Percentiles rank a stretch among this genome's conserved stretches.
These are phyloP conservation scores for Euphorbia tirucalli DNA, from an alignment of 345 rosid genomes.

Conservation along the genomic window DNA sequence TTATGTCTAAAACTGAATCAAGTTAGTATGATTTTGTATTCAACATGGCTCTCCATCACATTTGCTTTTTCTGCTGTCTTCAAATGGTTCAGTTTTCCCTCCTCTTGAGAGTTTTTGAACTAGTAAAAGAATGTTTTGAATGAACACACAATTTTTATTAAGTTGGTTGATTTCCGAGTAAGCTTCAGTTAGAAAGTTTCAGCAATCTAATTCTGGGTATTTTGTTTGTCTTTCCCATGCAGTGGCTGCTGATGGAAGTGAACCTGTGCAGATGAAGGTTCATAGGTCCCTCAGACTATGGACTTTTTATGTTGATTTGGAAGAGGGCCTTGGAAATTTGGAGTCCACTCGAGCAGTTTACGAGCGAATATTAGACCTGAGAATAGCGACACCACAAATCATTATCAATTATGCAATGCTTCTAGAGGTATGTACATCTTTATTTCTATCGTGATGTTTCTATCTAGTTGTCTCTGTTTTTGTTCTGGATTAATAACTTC, in stretches of 20 bases:
- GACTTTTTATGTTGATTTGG: slow-evolving; percentile 91
- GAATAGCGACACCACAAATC: slow-evolving; percentile 97
- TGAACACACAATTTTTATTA: background rate
- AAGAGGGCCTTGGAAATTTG: slow-evolving; percentile 87
- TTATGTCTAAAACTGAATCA: background rate
- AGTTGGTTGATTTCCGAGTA: slow-evolving; percentile 6
- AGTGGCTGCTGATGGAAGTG: slow-evolving; percentile 92
- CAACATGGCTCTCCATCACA: background rate
- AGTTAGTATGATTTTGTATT: background rate
- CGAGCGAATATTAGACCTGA: slow-evolving; percentile 86
- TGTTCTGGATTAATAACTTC: slow-evolving; percentile 3
- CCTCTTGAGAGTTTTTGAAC: background rate
- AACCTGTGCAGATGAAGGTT: slow-evolving; percentile 91
- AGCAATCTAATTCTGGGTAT: background rate
- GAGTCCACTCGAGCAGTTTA: slow-evolving; percentile 90
- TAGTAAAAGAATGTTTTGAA: background rate
- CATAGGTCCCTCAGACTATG: slow-evolving; percentile 89
- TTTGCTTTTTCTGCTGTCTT: background rate
- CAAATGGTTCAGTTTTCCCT: background rate
- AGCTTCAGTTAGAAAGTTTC: background rate
- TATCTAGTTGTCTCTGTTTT: background rate
- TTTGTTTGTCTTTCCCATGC: slow-evolving; percentile 23
- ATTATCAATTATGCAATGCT: slow-evolving; percentile 82
- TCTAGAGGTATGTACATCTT: slow-evolving; percentile 49
- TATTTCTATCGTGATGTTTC: background rate